Evolutionary conservation across 768 basidiomycete genomes (phyloP), one percentile per base, ranked within the genome.

Genomic region (Filobasidium floriforme): DNA sequence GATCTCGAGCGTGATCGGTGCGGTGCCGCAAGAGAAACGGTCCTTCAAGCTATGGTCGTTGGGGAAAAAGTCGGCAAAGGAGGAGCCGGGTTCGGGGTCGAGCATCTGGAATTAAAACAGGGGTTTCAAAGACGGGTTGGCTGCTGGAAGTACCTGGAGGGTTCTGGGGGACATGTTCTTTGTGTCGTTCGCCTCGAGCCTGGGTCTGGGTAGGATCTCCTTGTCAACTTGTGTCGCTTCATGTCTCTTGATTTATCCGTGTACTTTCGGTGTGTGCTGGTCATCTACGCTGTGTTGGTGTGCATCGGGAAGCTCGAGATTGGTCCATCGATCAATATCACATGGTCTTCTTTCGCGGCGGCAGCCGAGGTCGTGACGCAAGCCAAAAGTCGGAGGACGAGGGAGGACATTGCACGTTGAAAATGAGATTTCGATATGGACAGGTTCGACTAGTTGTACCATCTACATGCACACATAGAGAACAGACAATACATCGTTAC

Each of bases 41-140:
- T 59, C 66, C 19, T 71, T 69, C 66, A 24, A 68, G 40, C 68
- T 71, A 32, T 71, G 69, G 59, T 69, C 68, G 12, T 59, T 71
- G 11, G 64, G 68, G 10, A 67, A 66, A 61, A 44, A 51, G 49
- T 52, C 59, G 7, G 22, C 57, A 28, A 60, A 59, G 52, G 62
- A 68, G 11, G 62, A 51, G 40, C n/a, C 59, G 12, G 63, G 65
- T 40, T 49, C 65, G 26, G 55, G 65, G 40, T n/a, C 54, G 22
- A 57, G 59, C 32, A 43, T 44, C 24, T 46, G 64, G 57, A 44
- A 55, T 22, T 41, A 60, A 40, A 57, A 37, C 32, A 37, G 32
- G 32, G 32, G 32, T n/a, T n/a, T n/a, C 32, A 9, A 3, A 37
- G 9, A 37, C 4, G 54, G 41, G 49, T 59, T 59, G 55, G 46